These are phyloP conservation scores for Coniochaeta hoffmannii DNA, from an alignment of 2,329 filamentous ascomycete genomes.

Conservation along the genomic window DNA sequence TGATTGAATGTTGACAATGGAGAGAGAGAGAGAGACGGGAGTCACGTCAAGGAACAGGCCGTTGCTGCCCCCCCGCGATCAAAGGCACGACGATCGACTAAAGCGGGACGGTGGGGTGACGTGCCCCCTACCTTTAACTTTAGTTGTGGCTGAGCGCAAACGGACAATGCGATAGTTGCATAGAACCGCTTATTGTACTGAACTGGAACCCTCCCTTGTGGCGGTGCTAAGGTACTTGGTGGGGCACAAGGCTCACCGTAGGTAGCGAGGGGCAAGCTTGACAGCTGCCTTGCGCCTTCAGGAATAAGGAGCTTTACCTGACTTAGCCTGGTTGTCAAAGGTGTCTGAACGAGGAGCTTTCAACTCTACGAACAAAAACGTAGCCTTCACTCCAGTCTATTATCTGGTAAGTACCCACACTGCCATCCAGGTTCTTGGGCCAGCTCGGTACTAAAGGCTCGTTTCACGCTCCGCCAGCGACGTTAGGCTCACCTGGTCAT, in stretches of 20 bases:
- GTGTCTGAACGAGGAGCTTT: too few relatives aligned
- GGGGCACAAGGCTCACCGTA: neutral
- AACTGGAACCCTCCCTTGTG: too few relatives aligned
- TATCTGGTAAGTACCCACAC: too few relatives aligned
- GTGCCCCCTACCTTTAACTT: neutral
- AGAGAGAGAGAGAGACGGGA: slow-evolving; percentile 5
- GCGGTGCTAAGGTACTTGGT: too few relatives aligned
- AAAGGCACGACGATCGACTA: neutral
- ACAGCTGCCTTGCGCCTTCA: neutral
- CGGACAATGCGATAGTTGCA: neutral
- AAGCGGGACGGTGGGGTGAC: neutral
- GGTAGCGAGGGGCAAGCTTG: neutral
- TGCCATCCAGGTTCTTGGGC: too few relatives aligned
- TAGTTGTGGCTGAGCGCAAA: neutral
- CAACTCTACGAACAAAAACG: too few relatives aligned
- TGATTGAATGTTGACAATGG: slow-evolving; percentile 5
- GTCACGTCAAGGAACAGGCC: neutral
- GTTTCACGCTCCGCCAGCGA: neutral
- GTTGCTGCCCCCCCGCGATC: neutral
- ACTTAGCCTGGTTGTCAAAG: too few relatives aligned
- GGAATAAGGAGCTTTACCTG: too few relatives aligned
- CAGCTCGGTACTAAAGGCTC: neutral
- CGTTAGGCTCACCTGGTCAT: neutral
- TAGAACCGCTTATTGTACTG: neutral
- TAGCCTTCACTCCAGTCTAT: too few relatives aligned